A percentile compares a stretch with the other conserved stretches of the same genome.
These are phyloP conservation scores for Hibiscus mutabilis DNA, from an alignment of 345 rosid genomes.

Conservation along the genomic window DNA sequence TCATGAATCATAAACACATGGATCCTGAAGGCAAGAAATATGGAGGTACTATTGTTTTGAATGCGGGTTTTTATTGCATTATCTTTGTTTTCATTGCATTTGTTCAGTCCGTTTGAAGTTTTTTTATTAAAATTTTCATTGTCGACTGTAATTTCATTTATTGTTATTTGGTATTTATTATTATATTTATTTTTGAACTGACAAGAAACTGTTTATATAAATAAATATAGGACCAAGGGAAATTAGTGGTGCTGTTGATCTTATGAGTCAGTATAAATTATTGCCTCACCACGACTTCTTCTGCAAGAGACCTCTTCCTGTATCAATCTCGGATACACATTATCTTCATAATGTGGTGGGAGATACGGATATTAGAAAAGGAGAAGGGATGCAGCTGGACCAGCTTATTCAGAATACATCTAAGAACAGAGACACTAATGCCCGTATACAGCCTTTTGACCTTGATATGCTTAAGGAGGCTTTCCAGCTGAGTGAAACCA, in stretches of 20 bases:
- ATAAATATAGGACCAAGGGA: slow-evolving; percentile 38
- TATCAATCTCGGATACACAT: slow-evolving; percentile 62
- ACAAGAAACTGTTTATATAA: slow-evolving; percentile 7
- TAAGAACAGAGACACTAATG: slow-evolving; percentile 35
- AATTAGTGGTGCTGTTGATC: slow-evolving; percentile 2
- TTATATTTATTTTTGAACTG: neutral
- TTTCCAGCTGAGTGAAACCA: slow-evolving; percentile 61
- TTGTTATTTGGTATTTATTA: neutral
- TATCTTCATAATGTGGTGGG: slow-evolving; percentile 83
- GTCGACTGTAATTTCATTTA: neutral
- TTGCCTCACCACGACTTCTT: slow-evolving; percentile 1
- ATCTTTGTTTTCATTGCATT: neutral
- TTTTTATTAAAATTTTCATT: neutral
- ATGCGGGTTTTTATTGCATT: neutral
- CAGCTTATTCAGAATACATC: slow-evolving; percentile 54
- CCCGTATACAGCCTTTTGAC: slow-evolving; percentile 57
- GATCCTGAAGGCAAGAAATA: slow-evolving; percentile 61
- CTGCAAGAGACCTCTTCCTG: slow-evolving; percentile 36
- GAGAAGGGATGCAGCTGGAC: slow-evolving; percentile 86
- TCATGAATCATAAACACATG: slow-evolving; percentile 36
- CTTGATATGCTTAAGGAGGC: slow-evolving; percentile 32
- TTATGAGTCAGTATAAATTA: neutral
- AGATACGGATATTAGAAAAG: slow-evolving; percentile 29
- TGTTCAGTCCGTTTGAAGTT: neutral
- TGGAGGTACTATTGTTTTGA: slow-evolving; percentile 42